Base-by-base conservation (phyloP, 768 basidiomycete species). In the Lanmaoa pseudosensibilis region DNA sequence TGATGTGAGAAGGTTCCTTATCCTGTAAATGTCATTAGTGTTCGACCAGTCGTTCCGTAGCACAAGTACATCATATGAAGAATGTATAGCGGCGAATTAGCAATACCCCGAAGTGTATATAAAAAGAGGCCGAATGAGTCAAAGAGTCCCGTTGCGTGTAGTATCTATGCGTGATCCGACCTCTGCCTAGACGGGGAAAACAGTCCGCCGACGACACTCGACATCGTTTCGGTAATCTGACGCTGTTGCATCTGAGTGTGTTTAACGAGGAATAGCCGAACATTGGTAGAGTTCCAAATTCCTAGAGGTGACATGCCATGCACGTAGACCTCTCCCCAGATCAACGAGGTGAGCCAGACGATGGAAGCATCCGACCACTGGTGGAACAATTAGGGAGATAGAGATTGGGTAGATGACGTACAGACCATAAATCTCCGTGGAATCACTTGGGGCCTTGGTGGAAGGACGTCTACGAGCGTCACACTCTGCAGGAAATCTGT, bases 251-350 rank as follows among this genome's bases (percentile, higher is more conserved):
- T 69, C 58, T 84, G 90, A 7, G 90, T 82, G 61, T 95, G 93
- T 69, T 94, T 95, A 54, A 97, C 91, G 49, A 94, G 83, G 76
- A 98, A 98, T 50, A 98, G 72, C 40, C 90, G 85, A 30, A 97
- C 92, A 47, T 85, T 88, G 15, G 94, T 97, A 19, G 85, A 83
- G 62, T 91, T 92, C 94, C 95, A 98, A 41, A 95, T 84, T 13
- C 90, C 92, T 23, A 94, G 76, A 2, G 90, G 89, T 2, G 87
- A 83, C 84, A 95, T 90, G 6, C 87, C 90, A 46, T 89, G 87
- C 21, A 97, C 89, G 68, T 95, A 99, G 19, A 96, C 83, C 68
- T 95, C 92, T 39, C 97, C 95, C 94, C 96, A 99, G 21, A 95
- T 86, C 51, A 98, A 75, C 1, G 92, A 94, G 5, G 94, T 91